phyloP scores from a whole-genome alignment of 163 green algal genomes.

The Prototheca wickerhamii region DNA sequence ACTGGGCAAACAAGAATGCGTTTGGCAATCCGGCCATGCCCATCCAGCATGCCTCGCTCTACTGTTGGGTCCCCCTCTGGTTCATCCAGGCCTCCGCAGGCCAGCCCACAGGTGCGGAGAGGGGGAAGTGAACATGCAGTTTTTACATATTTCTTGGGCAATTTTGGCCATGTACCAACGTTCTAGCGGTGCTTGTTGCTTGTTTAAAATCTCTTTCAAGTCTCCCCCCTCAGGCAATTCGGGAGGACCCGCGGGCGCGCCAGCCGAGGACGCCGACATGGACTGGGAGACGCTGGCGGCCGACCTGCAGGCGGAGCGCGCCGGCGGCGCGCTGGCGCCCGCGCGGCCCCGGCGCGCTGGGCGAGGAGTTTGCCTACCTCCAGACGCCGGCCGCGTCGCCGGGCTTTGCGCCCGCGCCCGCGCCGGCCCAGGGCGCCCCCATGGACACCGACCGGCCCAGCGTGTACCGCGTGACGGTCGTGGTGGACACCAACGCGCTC shows the following conservation, averaged over 20 bases:
- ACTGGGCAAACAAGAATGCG: slow-evolving; percentile 6
- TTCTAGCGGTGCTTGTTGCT: no score
- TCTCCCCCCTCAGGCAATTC: background rate
- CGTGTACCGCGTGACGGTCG: slow-evolving; percentile 7
- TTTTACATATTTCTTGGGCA: no score
- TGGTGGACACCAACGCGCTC: slow-evolving; percentile 36
- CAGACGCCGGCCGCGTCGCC: background rate
- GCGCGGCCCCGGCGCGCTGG: background rate
- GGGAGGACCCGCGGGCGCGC: background rate
- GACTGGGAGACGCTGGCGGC: slow-evolving; percentile 15
- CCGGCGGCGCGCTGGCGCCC: slow-evolving; percentile 1
- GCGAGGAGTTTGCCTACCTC: background rate
- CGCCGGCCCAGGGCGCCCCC: background rate
- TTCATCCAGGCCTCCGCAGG: background rate
- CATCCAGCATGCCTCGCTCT: slow-evolving; percentile 5
- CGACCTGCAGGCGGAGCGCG: slow-evolving; percentile 5
- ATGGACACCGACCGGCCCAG: background rate
- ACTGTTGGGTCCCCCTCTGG: slow-evolving; percentile 31
- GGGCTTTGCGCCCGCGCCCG: background rate
- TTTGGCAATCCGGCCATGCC: slow-evolving; percentile 1
- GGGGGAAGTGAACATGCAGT: no score
- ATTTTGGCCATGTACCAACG: no score
- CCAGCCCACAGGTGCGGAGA: no score
- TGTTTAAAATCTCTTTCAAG: no score
- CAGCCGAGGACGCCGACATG: slow-evolving; percentile 10